These are phyloP conservation scores for Sporothrix humicola DNA, from an alignment of 2,329 filamentous ascomycete genomes.

Conservation along the genomic window DNA sequence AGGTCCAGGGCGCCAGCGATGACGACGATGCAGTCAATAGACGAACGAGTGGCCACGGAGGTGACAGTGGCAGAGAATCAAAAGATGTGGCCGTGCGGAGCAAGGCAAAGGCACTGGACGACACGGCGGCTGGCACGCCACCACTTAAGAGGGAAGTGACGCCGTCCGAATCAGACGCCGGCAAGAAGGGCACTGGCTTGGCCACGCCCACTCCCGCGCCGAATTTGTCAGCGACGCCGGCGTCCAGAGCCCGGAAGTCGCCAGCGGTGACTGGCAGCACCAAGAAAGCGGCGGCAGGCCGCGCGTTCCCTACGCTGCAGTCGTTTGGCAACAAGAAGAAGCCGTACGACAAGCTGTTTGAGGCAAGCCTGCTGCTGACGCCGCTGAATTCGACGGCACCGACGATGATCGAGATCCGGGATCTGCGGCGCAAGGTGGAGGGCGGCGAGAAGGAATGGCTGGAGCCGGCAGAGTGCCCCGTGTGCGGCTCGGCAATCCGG, in stretches of 20 bases:
- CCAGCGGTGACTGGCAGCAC: background rate
- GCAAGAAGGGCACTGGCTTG: constrained; percentile 3
- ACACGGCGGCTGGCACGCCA: constrained; percentile 6
- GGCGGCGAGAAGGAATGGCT: constrained; percentile 61
- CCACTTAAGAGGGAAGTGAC: constrained; percentile 33
- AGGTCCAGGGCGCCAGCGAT: constrained; percentile 40
- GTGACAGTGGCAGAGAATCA: background rate
- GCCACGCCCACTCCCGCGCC: constrained; percentile 31
- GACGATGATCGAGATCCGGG: constrained; percentile 58
- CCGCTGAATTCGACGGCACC: constrained; percentile 51
- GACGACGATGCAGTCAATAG: constrained; percentile 41
- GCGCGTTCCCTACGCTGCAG: constrained; percentile 42
- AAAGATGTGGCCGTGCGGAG: background rate
- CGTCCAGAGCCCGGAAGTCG: constrained; percentile 27
- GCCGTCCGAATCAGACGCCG: constrained; percentile 18
- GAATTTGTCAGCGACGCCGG: constrained; percentile 37
- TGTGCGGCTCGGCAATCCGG: constrained; percentile 49
- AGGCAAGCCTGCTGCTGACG: constrained; percentile 56
- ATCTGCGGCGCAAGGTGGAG: constrained; percentile 54
- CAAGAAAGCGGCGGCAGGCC: constrained; percentile 40
- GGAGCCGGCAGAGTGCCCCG: constrained; percentile 57
- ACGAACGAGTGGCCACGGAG: constrained; percentile 4
- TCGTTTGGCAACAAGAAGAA: constrained; percentile 46
- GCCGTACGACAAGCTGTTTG: constrained; percentile 59
- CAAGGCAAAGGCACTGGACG: background rate